Evolutionary conservation across 225 moss, liverwort and hornwort genomes (phyloP).

Genomic region (Physcomitrellopsis africana): DNA sequence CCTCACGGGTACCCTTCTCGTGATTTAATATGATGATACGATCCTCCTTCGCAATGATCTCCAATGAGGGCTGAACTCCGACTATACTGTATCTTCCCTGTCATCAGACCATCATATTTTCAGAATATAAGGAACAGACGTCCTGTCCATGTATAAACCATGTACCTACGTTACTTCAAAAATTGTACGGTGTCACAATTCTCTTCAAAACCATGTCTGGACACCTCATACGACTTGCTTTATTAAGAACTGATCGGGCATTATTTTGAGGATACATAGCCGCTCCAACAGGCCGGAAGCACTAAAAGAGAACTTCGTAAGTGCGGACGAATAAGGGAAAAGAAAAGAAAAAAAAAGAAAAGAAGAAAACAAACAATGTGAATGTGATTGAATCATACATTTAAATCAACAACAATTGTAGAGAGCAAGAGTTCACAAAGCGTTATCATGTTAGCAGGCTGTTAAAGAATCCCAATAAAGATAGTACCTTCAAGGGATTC

Average conservation of each 20-base stretch:
- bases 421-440: neutral
- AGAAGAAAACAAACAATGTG: neutral
- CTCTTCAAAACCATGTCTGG: no score
- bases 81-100: constrained; percentile 86
- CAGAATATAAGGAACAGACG: neutral
- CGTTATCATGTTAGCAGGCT: neutral
- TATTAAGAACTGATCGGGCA: no score
- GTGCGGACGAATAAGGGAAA: neutral
- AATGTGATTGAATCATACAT: neutral
- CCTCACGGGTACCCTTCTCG: constrained; percentile 60
- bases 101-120: constrained; percentile 20
- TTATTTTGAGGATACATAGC: no score
- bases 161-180: no score
- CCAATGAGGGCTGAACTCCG: constrained; percentile 75
- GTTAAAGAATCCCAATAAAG: neutral
- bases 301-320: no score
- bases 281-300: no score
- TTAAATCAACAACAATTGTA: neutral
- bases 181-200: no score
- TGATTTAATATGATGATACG: constrained; percentile 58
- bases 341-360: neutral
- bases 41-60: constrained; percentile 67
- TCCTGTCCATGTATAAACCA: no score
- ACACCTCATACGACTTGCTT: no score
- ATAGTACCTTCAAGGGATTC: neutral